Percentiles rank a stretch among this genome's conserved stretches.
Evolutionary conservation across 2,329 filamentous ascomycete species (phyloP).

Genomic region (Gaeumannomyces tritici): DNA sequence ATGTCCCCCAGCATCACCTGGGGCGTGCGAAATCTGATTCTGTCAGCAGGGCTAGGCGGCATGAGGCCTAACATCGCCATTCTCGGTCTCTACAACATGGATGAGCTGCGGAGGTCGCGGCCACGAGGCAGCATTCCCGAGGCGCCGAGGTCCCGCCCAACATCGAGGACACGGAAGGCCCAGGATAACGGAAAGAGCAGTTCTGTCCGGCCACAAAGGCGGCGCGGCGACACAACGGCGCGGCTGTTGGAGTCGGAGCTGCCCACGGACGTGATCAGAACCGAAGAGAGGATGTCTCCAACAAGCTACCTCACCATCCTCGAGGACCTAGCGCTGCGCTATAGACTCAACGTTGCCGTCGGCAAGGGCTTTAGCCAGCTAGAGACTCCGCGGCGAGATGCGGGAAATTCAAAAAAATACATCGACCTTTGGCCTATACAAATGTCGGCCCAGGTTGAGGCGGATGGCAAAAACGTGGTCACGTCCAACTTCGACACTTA

Average conservation of each 20-base stretch:
- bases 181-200: neutral
- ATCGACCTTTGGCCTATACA: conserved; percentile 90
- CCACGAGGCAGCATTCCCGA: conserved; percentile 11
- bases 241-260: conserved; percentile 47
- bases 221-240: conserved; percentile 44
- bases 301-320: conserved; percentile 73
- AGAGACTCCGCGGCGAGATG: conserved; percentile 56
- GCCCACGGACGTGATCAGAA: conserved; percentile 61
- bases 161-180: neutral
- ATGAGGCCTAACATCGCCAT: conserved; percentile 87
- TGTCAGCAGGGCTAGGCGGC: conserved; percentile 73
- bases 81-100: conserved; percentile 69
- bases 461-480: conserved; percentile 56
- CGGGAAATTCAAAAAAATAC: conserved; percentile 58
- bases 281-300: conserved; percentile 58
- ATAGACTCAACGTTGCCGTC: conserved; percentile 77
- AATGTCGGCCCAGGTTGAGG: conserved; percentile 75
- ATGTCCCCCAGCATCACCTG: conserved; percentile 77
- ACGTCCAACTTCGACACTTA: conserved; percentile 90
- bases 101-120: conserved; percentile 56
- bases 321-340: conserved; percentile 67
- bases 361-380: conserved; percentile 72
- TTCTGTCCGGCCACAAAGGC: conserved; percentile 16
- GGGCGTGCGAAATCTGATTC: conserved; percentile 73
- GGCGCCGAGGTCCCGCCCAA: neutral